phyloP scores from a whole-genome alignment of 2,329 filamentous ascomycete genomes.

The Pseudogymnoascus sp. region DNA sequence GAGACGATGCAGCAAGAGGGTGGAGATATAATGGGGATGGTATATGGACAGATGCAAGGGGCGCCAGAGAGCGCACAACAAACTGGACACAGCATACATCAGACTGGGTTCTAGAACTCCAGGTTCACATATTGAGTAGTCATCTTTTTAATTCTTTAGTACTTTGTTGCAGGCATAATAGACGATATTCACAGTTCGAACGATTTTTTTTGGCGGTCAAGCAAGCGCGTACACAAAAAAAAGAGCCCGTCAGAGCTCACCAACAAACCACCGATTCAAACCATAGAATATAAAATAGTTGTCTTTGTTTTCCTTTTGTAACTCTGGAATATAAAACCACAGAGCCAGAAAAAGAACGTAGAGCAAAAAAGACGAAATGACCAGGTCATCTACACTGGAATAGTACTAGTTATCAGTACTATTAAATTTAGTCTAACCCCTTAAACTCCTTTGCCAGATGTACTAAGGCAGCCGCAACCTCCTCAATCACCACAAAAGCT shows the following conservation, averaged over 20 bases:
- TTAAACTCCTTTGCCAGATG: too few species aligned
- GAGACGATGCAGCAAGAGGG: constrained; percentile 5
- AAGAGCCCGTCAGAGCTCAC: not conserved
- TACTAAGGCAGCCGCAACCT: too few species aligned
- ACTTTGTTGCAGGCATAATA: not conserved
- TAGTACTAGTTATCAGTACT: too few species aligned
- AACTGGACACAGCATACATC: constrained; percentile 1
- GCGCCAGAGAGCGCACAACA: constrained; percentile 5
- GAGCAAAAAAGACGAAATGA: not conserved
- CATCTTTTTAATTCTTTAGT: not conserved
- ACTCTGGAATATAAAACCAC: not conserved
- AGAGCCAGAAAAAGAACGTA: not conserved
- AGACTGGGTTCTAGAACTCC: not conserved
- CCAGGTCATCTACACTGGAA: not conserved
- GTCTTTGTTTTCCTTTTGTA: too few species aligned
- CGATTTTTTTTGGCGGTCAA: not conserved
- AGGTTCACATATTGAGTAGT: not conserved
- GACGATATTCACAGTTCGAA: not conserved
- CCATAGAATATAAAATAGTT: not conserved
- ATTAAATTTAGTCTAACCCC: too few species aligned
- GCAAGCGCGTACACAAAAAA: not conserved
- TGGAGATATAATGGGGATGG: not conserved
- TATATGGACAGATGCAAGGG: constrained; percentile 3
- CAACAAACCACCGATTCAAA: not conserved
- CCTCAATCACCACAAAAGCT: too few species aligned